Conservation (phyloP, 306 rosid genomes). For the Biancaea sappan region DNA sequence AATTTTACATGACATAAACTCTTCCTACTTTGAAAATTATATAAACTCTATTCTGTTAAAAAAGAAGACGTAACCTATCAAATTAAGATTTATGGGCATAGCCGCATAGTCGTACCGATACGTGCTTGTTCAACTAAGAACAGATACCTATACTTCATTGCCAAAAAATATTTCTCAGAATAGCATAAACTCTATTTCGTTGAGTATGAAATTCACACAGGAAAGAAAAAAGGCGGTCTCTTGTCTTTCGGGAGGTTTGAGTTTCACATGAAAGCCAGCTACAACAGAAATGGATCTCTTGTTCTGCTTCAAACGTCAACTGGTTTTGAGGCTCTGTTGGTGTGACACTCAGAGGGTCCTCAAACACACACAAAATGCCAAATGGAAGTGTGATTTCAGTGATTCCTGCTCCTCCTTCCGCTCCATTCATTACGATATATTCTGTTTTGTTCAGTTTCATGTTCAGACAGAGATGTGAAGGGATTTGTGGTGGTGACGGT, state of each 20-base stretch:
- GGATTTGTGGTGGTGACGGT: slow-evolving; percentile 44
- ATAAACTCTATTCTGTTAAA: too few species aligned
- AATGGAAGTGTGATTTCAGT: slow-evolving; percentile 60
- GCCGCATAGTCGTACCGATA: too few species aligned
- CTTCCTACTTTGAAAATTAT: not conserved
- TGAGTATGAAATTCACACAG: too few species aligned
- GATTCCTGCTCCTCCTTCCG: slow-evolving; percentile 42
- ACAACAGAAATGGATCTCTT: slow-evolving; percentile 62
- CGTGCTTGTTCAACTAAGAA: not conserved
- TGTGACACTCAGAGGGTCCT: slow-evolving; percentile 58
- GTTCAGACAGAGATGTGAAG: slow-evolving; percentile 68
- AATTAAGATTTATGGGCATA: too few species aligned
- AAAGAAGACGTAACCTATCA: too few species aligned
- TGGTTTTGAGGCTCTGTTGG: slow-evolving; percentile 51
- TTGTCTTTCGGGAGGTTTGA: not conserved
- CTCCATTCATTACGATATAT: slow-evolving; percentile 53
- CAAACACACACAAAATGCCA: slow-evolving; percentile 60
- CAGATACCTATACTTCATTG: not conserved
- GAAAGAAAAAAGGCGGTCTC: too few species aligned
- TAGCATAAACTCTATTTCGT: too few species aligned
- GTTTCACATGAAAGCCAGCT: slow-evolving; percentile 76
- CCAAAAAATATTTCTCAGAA: not conserved
- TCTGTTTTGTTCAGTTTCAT: slow-evolving; percentile 72
- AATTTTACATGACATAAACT: not conserved
- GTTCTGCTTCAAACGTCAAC: slow-evolving; percentile 51